Evolutionary conservation across 495 filamentous ascomycete species (phyloP).

Genomic region (Hypoxylon trugodes): DNA sequence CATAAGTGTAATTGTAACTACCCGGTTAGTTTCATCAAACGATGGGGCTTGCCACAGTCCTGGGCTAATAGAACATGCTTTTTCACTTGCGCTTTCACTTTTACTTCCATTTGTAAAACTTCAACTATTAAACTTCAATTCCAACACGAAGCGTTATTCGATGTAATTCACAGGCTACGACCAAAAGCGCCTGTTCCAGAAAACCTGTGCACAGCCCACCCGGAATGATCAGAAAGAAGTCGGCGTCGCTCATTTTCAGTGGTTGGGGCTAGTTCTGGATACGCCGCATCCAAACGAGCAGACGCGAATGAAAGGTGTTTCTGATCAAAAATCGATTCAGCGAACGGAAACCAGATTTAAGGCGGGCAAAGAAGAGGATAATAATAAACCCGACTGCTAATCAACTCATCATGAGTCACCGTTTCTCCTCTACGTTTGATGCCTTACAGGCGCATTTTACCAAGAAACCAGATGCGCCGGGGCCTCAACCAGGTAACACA

Average conservation of each 20-base stretch:
- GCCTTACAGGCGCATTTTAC: constrained; percentile 42
- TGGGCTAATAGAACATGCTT: too few species aligned
- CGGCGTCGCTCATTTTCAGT: background rate
- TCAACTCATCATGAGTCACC: constrained; percentile 33
- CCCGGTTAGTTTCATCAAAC: background rate
- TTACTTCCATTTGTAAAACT: too few species aligned
- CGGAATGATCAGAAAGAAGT: constrained; percentile 16
- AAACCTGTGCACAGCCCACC: background rate
- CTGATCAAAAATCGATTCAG: background rate
- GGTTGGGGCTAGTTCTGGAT: constrained; percentile 28
- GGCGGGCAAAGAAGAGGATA: background rate
- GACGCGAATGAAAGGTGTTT: background rate
- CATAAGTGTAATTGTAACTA: too few species aligned
- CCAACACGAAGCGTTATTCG: background rate
- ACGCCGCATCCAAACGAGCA: background rate
- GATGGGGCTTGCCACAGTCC: constrained; percentile 8
- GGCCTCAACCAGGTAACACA: background rate
- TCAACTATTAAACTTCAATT: too few species aligned
- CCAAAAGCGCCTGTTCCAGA: background rate
- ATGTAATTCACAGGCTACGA: background rate
- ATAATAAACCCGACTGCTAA: background rate
- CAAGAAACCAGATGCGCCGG: constrained; percentile 12
- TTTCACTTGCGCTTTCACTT: background rate
- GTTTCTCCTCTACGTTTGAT: constrained; percentile 35
- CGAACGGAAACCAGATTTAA: background rate